Evolutionary conservation across 352 stramenopile genomes (phyloP), one percentile per base, ranked within the genome.

Genomic region (Elongisporangium prolatum): DNA sequence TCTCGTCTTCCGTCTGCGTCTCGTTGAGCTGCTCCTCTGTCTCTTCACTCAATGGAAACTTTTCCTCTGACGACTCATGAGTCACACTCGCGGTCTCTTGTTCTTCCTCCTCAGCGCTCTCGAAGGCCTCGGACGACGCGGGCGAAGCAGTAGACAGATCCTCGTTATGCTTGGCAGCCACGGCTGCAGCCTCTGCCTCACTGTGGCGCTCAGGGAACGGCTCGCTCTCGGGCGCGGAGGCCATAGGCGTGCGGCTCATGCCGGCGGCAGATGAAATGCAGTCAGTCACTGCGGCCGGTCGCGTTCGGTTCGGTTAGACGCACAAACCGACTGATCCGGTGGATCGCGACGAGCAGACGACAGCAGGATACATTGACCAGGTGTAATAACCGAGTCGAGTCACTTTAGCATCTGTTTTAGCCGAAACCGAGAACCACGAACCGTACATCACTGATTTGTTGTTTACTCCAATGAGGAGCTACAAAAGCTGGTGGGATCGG

Each of bases 1-100:
- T 22, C 48, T 21, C 48, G n/a, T 22, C 53, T 54, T 34, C 50
- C 13, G 18, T 7, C 20, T 34, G 3, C 52, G 49, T 49, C 22
- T 24, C 37, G 34, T 11, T 44, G 34, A 34, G 24, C 54, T 59
- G 11, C 40, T 59, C 18, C 18, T 48, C 54, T 24, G 38, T 40
- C 21, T 56, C 16, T 14, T 56, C 28, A 44, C 34, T 44, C 10
- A 13, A 44, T 13, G 34, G 34, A 44, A 44, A 44, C 34, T 44
- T 44, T 44, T 44, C 34, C 34, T 44, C 34, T 13, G 34, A 44
- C 34, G 34, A 16, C 34, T 44, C 34, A 13, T 44, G 34, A 44
- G 5, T 44, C 34, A 44, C 34, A 11, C 34, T 44, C 34, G 10
- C 11, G 4, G 28, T 40, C 34, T 44, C 34, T 1, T 38, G 7